Conservation (phyloP, 2,329 filamentous ascomycete genomes). For the Aspergillus arachidicola region DNA sequence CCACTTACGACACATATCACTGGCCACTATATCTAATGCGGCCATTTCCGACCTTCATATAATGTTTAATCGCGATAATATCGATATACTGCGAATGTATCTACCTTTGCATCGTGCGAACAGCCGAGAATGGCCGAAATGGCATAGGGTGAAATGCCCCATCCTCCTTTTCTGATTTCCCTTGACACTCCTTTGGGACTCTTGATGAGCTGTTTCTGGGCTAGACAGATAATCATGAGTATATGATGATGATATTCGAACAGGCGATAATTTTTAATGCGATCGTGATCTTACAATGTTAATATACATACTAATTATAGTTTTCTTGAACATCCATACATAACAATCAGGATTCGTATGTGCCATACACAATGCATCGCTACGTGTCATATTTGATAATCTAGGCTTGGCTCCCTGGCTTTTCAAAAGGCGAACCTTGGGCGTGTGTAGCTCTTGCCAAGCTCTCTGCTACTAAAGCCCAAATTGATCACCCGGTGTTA, state of each 20-base stretch:
- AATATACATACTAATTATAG: neutral
- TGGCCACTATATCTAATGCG: neutral
- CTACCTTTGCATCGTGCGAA: too few relatives aligned
- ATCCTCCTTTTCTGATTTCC: neutral
- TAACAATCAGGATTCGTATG: neutral
- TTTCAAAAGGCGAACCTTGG: neutral
- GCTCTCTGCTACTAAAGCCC: too few relatives aligned
- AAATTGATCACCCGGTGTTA: too few relatives aligned
- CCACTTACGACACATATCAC: neutral
- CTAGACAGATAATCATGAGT: too few relatives aligned
- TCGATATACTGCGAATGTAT: neutral
- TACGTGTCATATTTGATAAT: too few relatives aligned
- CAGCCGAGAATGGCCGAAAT: too few relatives aligned
- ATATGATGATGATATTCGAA: neutral
- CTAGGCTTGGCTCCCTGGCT: too few relatives aligned
- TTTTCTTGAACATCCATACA: neutral
- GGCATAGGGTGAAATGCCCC: neutral
- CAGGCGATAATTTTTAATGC: neutral
- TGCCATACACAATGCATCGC: neutral
- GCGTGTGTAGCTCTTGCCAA: too few relatives aligned
- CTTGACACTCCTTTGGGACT: neutral
- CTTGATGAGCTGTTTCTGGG: too few relatives aligned
- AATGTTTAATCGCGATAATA: neutral
- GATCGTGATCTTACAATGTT: neutral
- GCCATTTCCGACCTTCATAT: neutral